phyloP scores from a whole-genome alignment of 306 rosid species.

The Abrus pulchellus region DNA sequence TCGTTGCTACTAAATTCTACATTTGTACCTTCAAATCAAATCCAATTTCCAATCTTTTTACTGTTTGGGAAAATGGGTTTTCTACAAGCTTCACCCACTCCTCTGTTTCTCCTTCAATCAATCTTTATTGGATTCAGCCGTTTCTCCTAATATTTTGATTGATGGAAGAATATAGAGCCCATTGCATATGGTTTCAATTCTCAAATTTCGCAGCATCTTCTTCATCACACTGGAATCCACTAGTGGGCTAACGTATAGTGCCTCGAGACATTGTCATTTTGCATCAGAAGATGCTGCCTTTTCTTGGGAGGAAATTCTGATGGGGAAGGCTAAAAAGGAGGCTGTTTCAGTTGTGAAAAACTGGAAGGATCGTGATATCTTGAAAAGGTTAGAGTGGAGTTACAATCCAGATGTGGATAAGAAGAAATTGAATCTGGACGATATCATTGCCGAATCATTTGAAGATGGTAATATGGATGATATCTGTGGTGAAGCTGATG shows the following conservation, averaged over 20 bases:
- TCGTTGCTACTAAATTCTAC: not conserved
- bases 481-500: constrained; percentile 49
- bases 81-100: not conserved
- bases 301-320: constrained; percentile 83
- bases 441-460: constrained; percentile 42
- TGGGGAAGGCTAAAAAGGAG: constrained; percentile 82
- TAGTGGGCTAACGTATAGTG: not conserved
- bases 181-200: constrained; percentile 48
- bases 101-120: not conserved
- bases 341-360: constrained; percentile 71
- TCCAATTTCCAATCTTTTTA: not conserved
- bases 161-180: constrained; percentile 11
- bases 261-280: constrained; percentile 48
- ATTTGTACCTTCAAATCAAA: not conserved
- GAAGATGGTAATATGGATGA: constrained; percentile 55
- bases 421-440: constrained; percentile 42
- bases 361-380: constrained; percentile 85
- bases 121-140: constrained; percentile 27
- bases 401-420: constrained; percentile 67
- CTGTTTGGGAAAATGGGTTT: not conserved
- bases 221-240: constrained; percentile 27
- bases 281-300: constrained; percentile 59
- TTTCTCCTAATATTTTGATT: constrained; percentile 22
- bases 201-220: constrained; percentile 49
- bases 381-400: constrained; percentile 83